Evolutionary conservation across 148 eudicot species (phyloP).

Genomic region (Rhododendron molle): DNA sequence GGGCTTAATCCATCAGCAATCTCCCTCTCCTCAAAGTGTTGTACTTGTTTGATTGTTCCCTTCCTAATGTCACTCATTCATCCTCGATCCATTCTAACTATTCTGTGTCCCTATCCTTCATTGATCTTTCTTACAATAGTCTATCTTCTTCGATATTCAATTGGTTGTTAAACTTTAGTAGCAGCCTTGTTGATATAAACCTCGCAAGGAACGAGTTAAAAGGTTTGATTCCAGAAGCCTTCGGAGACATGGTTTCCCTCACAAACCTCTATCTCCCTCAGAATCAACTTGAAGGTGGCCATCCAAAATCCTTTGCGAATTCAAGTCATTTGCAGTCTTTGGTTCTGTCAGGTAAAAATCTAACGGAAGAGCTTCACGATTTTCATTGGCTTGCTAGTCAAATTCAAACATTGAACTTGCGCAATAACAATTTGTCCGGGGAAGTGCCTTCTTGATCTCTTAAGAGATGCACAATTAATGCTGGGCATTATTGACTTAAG

Average conservation of each 20-base stretch:
- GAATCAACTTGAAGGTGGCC: conserved; percentile 12
- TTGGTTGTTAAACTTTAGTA: too few species aligned
- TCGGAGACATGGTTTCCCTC: conserved; percentile 6
- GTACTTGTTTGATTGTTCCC: too few species aligned
- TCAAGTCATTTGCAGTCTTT: conserved; percentile 1
- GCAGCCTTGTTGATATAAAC: conserved; percentile 7
- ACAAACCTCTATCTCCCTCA: not conserved
- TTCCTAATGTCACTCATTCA: too few species aligned
- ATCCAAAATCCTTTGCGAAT: not conserved
- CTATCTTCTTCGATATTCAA: too few species aligned
- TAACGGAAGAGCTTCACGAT: too few species aligned
- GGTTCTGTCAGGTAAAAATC: not conserved
- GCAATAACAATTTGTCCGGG: not conserved
- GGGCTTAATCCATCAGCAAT: too few species aligned
- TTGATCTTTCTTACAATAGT: too few species aligned
- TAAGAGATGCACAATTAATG: too few species aligned
- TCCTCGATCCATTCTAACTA: too few species aligned
- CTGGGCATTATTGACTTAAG: not conserved
- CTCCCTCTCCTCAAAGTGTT: too few species aligned
- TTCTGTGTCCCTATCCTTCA: too few species aligned
- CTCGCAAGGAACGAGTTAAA: not conserved
- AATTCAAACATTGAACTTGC: not conserved
- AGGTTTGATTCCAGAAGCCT: conserved; percentile 11
- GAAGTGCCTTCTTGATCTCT: not conserved
- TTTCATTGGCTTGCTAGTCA: not conserved